Evolutionary conservation across 148 eudicot genomes (phyloP), one percentile per base, ranked within the genome.

Genomic region (Rhododendron kiyosumense): DNA sequence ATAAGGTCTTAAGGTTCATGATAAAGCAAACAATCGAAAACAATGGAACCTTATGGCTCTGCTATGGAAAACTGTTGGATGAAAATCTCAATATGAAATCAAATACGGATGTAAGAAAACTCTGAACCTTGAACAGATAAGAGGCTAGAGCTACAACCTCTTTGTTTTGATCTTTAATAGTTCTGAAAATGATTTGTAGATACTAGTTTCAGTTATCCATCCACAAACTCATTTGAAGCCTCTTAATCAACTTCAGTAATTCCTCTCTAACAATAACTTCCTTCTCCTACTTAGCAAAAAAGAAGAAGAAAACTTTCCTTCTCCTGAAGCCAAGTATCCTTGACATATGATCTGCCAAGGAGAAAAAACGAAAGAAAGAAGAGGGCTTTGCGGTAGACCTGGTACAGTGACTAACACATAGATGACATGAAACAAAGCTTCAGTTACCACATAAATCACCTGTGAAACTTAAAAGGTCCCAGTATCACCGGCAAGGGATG

Each of bases 121-220:
- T 26, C 6, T 79, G 13, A n/a, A 13, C 3, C 59, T 15, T 28
- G 82, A 79, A 54, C 54, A 79, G 49, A 79, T 22, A 79, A 48
- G 12, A 79, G 36, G 82, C 82, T 28, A 79, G 82, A 12, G 22
- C 46, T 32, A 54, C 30, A 71, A 14, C 73, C 46, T 51, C 71
- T 81, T 34, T 57, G 46, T 34, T 59, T 46, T 32, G 71, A 81
- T 80, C 5, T 52, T 28, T 14, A 1, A 52, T 52, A 80, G 63
- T 52, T 80, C 83, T 46, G 14, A 80, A 80, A 51, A 51, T 51
- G 43, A 51, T 49, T 80, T 51, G 24, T 80, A 32, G 41, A 51
- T 52, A 30, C 69, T 13, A 87, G 89, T 45, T 34, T 90, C 89
- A 84, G 89, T 89, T 7, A 83, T 43, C 46, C 57, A 84, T 75